These are phyloP conservation scores for Osmanthus fragrans DNA, from an alignment of 257 asterid genomes.

Conservation along the genomic window DNA sequence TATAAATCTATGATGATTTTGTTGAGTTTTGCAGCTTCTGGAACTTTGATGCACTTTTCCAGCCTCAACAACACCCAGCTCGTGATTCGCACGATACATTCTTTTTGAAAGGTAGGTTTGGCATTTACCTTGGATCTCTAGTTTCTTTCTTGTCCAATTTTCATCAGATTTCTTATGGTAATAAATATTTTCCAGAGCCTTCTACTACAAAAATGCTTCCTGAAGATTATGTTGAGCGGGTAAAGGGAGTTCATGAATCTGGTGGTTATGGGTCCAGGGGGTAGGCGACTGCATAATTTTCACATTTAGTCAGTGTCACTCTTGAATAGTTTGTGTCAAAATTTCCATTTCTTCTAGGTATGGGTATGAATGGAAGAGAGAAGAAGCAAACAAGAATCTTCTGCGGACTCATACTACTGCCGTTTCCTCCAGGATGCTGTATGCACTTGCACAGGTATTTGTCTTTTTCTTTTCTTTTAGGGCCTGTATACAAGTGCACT, in stretches of 20 bases:
- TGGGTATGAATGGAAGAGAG: conserved; percentile 96
- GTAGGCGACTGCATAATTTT: conserved; percentile 44
- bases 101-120: conserved; percentile 73
- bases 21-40: conserved; percentile 63
- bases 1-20: background rate
- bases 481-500: no score
- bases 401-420: conserved; percentile 98
- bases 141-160: background rate
- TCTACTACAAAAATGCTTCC: conserved; percentile 75
- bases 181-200: conserved; percentile 57
- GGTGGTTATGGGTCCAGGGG: conserved; percentile 98
- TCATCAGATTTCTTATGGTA: conserved; percentile 24
- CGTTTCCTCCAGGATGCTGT: conserved; percentile 94
- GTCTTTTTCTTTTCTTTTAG: background rate
- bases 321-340: conserved; percentile 12
- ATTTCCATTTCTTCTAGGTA: conserved; percentile 46
- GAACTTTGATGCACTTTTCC: conserved; percentile 98
- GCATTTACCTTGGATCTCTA: conserved; percentile 21
- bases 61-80: conserved; percentile 99
- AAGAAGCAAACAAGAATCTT: conserved; percentile 93
- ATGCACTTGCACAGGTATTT: conserved; percentile 80
- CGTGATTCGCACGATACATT: conserved; percentile 99
- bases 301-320: conserved; percentile 4
- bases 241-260: conserved; percentile 73
- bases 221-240: conserved; percentile 93